Evolutionary conservation across 768 basidiomycete genomes (phyloP), one percentile per base, ranked within the genome.

Genomic region (Heimioporus sp.): DNA sequence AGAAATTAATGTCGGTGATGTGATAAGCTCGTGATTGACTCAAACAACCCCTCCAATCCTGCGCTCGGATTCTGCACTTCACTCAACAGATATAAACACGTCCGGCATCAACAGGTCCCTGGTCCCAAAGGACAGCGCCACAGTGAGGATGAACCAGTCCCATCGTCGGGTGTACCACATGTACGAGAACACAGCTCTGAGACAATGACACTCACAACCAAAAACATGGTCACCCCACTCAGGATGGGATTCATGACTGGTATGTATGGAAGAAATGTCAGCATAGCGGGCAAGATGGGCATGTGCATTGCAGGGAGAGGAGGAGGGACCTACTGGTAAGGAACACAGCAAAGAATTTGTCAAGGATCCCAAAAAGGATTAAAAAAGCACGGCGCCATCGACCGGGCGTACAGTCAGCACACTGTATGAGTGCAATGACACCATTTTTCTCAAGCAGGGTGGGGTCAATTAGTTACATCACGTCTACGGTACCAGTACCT

Each of bases 221-320:
- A 75, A 77, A 92, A 92, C 4, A 90, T 92, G 11, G 90, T 94
- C 4, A 92, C 89, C 4, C 90, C 90, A 2, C 90, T 90, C 0
- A 91, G 78, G 8, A 91, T 89, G 0, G 90, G 75, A 60, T 87
- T 85, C 2, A 90, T 92, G 53, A 94, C 79, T 80, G 21, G 10
- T n/a, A n/a, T 17, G 28, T 2, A 31, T n/a, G n/a, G n/a, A n/a
- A n/a, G n/a, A n/a, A n/a, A n/a, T n/a, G n/a, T n/a, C n/a, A n/a
- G n/a, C n/a, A n/a, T n/a, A n/a, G n/a, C n/a, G n/a, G n/a, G n/a
- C n/a, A n/a, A n/a, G n/a, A n/a, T n/a, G n/a, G n/a, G n/a, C n/a
- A n/a, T n/a, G n/a, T n/a, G n/a, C n/a, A n/a, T 10, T 36, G 9
- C 32, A 24, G 15, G 37, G 15, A 9, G n/a, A n/a, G 7, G 34